Evolutionary conservation across 2,329 filamentous ascomycete genomes (phyloP), one percentile per base, ranked within the genome.

Genomic region (Allantophomopsis cytisporea): DNA sequence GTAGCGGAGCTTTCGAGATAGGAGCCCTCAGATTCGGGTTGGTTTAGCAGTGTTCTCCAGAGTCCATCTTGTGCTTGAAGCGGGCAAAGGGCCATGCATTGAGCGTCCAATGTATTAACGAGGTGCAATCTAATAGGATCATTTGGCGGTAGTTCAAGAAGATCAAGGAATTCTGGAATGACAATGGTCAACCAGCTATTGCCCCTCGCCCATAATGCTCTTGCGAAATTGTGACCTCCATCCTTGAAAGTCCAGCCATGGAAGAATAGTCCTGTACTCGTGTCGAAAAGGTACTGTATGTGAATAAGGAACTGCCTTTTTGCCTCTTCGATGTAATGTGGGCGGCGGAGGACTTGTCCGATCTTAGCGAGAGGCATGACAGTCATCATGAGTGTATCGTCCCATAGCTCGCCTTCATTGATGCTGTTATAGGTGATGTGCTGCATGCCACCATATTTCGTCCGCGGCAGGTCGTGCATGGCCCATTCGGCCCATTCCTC

Each of bases 331-430:
- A 88, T 65, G 54, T 89, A 89, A 47, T 81, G 71, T 0, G 80
- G 79, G 2, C 82, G 65, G 44, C 72, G 65, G 2, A 89, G 68
- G 4, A 86, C 63, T 41, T 77, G 68, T 1, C 83, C 83, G 44
- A 87, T 87, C 62, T 88, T 88, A 14, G 82, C 82, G 14, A 88
- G 65, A 2, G 83, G 83, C 59, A 88, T 62, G 5, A 86, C 83
- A 1, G 81, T 87, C 83, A 89, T 89, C 83, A 89, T 88, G 35
- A 89, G 66, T 5, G 83, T 89, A 55, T 89, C 83, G 48, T 87
- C 83, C 83, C 83, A 89, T 16, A 88, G 66, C 61, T 88, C 80
- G 55, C 84, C 70, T 45, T 76, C 67, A 57, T 89, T 86, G 46
- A 72, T 68, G 2, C 74, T 69, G 23, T 79, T 60, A 49, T 87